Base-by-base conservation (phyloP, 108 stramenopile species). In the Nitzschia palea region DNA sequence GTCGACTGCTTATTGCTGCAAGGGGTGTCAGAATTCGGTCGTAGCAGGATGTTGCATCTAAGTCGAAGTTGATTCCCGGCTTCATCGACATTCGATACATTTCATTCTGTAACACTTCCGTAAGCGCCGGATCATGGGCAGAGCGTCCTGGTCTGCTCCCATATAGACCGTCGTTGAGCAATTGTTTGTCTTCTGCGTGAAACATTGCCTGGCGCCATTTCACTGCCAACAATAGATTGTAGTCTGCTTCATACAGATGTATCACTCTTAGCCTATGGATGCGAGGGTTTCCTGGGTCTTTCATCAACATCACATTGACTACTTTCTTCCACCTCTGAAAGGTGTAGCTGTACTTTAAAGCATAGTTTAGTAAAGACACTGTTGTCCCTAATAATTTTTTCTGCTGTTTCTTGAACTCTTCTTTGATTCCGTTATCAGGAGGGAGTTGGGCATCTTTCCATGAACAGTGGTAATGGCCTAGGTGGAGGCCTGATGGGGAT, bases 211-310 rank as follows among this genome's bases (percentile, higher is more conserved):
- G n/a, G n/a, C n/a, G n/a, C n/a, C n/a, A n/a, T n/a, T 6, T 40
- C 37, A 40, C 37, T 10, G 37, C 37, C 8, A 40, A 14, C 8
- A 40, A n/a, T 5, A 51, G 50, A 20, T 51, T 51, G n/a, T 51
- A 51, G n/a, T 56, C 55, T 8, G 55, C 26, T 31, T 56, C 55
- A n/a, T 56, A 56, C 8, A 56, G 25, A n/a, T 56, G 55, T 14
- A 56, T 56, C 55, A 56, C 55, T 8, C 55, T 14, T n/a, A n/a
- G n/a, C n/a, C n/a, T n/a, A n/a, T n/a, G n/a, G n/a, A n/a, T n/a
- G n/a, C n/a, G n/a, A n/a, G 26, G 55, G 29, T 30, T n/a, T 9
- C 55, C 55, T 17, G 25, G 28, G 30, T 56, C 55, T 56, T 56
- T 56, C 55, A 32, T 14, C 15, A 56, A 22, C 55, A 56, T 56